Base-by-base conservation (phyloP, 345 rosid species). In the Salix brachista region DNA sequence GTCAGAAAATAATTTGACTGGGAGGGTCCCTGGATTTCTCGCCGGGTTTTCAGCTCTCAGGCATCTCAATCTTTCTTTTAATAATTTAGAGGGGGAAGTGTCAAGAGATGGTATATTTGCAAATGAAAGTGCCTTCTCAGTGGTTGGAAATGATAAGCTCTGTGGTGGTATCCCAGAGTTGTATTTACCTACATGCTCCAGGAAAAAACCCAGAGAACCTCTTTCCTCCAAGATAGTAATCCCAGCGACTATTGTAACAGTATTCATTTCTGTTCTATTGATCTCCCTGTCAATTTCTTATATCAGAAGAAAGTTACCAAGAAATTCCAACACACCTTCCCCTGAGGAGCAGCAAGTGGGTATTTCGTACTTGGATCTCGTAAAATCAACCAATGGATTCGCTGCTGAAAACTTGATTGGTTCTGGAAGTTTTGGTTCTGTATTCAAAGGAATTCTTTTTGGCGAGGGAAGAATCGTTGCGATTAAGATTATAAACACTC, bases 1-100 rank as follows among this genome's bases (percentile, higher is more conserved):
- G 23, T 81, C 85, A 3, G 18, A 23, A 50, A 79, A 82, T 48
- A 72, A 79, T 54, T 62, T 82, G 13, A 60, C 82, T 4, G 78
- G 85, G 9, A 62, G 60, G 34, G 73, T 82, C 64, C 85, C 83
- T 0, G 28, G n/a, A 26, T 77, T 73, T 70, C 69, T 83, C 2
- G 9, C 13, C 0, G 21, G 23, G 32, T 60, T 83, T 5, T 21
- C 48, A 30, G 46, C 41, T 17, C 52, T 77, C 26, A 23, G 30
- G 30, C 32, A 3, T 25, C 70, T 82, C 17, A 72, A 82, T 72
- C 80, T 79, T 9, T 79, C 85, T 10, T 62, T 37, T 17, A 82
- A 82, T 21, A 50, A 72, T 8, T 80, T 82, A 11, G 67, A 39
- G 4, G 80, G 83, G 12, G 73, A 72, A 17, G 70, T 83, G 14